A percentile compares a stretch with the other conserved stretches of the same genome.
Conservation (phyloP, 805 yeast species). For the Saccharomycodes ludwigii region DNA sequence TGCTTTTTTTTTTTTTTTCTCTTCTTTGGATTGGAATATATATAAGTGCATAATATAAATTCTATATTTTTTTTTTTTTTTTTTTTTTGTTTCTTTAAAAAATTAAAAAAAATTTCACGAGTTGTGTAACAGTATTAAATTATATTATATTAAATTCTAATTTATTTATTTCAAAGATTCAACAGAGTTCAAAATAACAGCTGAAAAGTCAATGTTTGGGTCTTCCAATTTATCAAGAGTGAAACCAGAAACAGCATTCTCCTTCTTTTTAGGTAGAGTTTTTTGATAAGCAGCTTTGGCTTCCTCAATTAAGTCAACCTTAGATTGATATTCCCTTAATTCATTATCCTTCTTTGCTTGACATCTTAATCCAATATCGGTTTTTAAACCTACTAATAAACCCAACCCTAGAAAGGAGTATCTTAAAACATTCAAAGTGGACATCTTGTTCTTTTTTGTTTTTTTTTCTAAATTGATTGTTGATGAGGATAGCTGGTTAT, state of each 20-base stretch:
- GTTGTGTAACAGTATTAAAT: neutral
- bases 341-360: constrained; percentile 49
- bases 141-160: neutral
- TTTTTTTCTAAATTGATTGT: too few relatives aligned
- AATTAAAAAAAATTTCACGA: neutral
- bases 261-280: too few relatives aligned
- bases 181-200: constrained; percentile 52
- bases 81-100: neutral
- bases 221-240: constrained; percentile 43
- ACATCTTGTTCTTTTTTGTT: too few relatives aligned
- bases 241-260: constrained; percentile 2
- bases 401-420: constrained; percentile 88
- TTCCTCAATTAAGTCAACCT: constrained; percentile 66
- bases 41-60: neutral
- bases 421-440: constrained; percentile 61
- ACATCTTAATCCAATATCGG: constrained; percentile 56
- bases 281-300: constrained; percentile 85
- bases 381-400: constrained; percentile 76
- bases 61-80: neutral
- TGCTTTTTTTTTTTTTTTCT: too few relatives aligned
- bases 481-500: too few relatives aligned
- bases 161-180: constrained; percentile 33
- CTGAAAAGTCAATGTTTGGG: constrained; percentile 78
- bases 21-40: too few relatives aligned
- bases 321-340: constrained; percentile 43